phyloP scores from a whole-genome alignment of 345 rosid genomes.

The Pistacia atlantica region DNA sequence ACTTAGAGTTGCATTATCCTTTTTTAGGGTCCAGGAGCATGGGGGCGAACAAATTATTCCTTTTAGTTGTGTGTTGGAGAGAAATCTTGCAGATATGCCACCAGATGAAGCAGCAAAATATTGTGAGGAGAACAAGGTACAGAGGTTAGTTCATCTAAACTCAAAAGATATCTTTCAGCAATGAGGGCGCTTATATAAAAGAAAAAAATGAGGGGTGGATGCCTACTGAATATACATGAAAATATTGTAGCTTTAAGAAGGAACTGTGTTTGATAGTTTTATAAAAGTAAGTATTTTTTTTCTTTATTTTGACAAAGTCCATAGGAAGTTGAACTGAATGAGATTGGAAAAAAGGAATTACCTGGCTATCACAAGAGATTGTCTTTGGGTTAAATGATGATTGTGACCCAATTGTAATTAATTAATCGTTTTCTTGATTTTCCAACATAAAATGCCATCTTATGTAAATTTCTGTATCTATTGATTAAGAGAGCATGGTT shows the following conservation, averaged over 20 bases:
- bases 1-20: slow-evolving; percentile 21
- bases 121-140: slow-evolving; percentile 94
- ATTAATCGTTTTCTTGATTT: not conserved
- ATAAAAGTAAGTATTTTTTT: not conserved
- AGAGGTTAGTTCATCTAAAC: slow-evolving; percentile 63
- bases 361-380: not conserved
- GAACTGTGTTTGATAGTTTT: not conserved
- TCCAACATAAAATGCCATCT: not conserved
- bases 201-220: not conserved
- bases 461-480: not conserved
- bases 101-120: slow-evolving; percentile 80
- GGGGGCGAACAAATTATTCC: slow-evolving; percentile 94
- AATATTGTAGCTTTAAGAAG: not conserved
- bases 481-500: not conserved
- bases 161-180: not conserved
- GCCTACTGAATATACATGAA: not conserved
- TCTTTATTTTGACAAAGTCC: not conserved
- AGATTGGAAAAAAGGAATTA: not conserved
- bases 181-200: not conserved
- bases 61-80: slow-evolving; percentile 81
- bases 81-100: slow-evolving; percentile 75
- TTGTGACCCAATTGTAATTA: not conserved
- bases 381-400: not conserved
- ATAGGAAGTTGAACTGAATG: not conserved
- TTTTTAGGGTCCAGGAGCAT: slow-evolving; percentile 91